Conservation (phyloP, 2,329 filamentous ascomycete genomes). For the Fusarium heterosporum region DNA sequence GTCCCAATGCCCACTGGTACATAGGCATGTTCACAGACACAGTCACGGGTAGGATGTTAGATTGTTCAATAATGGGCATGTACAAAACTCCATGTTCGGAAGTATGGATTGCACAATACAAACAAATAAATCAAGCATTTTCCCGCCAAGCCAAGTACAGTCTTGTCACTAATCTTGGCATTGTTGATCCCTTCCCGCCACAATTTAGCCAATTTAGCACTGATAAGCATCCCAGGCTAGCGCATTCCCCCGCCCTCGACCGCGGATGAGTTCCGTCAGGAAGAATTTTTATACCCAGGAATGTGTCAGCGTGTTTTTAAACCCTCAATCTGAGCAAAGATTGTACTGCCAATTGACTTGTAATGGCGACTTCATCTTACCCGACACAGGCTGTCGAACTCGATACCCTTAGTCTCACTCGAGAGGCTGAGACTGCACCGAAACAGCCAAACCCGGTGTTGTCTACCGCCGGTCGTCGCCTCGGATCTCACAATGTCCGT, state of each 20-base stretch:
- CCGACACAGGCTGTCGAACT: slow-evolving; percentile 20
- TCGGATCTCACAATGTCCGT: slow-evolving; percentile 6
- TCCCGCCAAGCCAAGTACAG: background rate
- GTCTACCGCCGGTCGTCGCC: slow-evolving; percentile 13
- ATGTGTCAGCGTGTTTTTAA: background rate
- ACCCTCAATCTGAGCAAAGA: background rate
- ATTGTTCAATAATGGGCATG: background rate
- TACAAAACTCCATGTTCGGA: no score
- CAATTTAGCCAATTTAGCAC: background rate
- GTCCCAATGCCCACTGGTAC: background rate
- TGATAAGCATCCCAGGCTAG: slow-evolving; percentile 8
- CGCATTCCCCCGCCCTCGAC: slow-evolving; percentile 4
- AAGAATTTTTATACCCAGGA: background rate
- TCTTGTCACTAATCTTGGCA: background rate
- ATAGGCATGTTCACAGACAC: background rate
- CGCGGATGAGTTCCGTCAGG: slow-evolving; percentile 11
- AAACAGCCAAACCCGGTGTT: slow-evolving; percentile 20
- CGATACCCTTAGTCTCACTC: slow-evolving; percentile 4
- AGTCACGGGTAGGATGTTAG: background rate
- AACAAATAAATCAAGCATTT: background rate
- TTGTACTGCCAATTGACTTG: background rate
- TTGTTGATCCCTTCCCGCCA: background rate
- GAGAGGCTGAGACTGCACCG: background rate
- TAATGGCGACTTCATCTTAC: slow-evolving; percentile 13
- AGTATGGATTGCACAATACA: no score